Evolutionary conservation across 108 stramenopile genomes (phyloP), one percentile per base, ranked within the genome.

Genomic region (Conticribra weissflogii): DNA sequence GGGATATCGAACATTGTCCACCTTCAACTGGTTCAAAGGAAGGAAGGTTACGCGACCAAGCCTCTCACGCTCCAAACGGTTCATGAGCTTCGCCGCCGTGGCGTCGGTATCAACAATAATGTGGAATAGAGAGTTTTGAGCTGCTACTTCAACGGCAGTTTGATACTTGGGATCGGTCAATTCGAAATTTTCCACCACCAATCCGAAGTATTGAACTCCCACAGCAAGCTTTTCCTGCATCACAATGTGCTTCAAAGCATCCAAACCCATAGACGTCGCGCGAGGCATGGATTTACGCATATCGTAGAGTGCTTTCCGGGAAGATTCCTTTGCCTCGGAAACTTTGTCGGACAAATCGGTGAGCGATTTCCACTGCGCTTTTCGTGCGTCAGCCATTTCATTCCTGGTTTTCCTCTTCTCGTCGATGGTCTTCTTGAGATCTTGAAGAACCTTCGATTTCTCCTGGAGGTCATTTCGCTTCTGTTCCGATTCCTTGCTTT

Each of bases 61-160:
- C 56, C 87, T 90, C 31, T 84, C 81, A 29, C 74, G 62, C 71
- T 98, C 97, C 53, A 99, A 79, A 9, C 88, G 83, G 54, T 73
- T 69, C 92, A 99, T 97, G 51, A 98, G 72, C 27, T 74, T 66
- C 5, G 97, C 96, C 2, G 99, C 98, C 3, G 98, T 98, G 25
- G 86, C 95, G 61, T 98, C 99, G 1, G 84, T 96, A 74, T 99
- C 98, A 21, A 99, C 99, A 66, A 99, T 92, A 41, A 98, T 94
- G 76, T 99, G 96, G 82, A 97, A 98, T 18, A 99, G 85, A 46
- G 81, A 72, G 83, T 95, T 97, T 33, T 97, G 96, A 5, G 96
- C 97, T 12, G 98, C 94, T 12, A 93, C 91, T 72, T 98, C 98
- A 1, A 98, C 94, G 16, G 96, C 96, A 16, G 92, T 93, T 33